Conservation (phyloP, 306 rosid species). For the Vigna mungo region DNA sequence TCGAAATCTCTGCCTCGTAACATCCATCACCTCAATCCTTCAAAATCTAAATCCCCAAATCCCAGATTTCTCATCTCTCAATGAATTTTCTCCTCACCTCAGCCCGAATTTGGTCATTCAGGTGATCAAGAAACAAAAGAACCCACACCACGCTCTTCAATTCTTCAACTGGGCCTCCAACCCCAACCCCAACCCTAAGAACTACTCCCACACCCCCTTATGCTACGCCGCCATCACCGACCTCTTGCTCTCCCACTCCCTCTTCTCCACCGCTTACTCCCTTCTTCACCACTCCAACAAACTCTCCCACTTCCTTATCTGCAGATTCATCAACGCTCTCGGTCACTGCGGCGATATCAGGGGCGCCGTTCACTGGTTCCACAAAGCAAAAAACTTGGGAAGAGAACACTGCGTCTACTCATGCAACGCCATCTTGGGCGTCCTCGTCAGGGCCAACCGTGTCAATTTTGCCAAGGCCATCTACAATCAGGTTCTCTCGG, state of each 20-base stretch:
- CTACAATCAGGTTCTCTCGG: conserved; percentile 51
- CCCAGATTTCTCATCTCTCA: conserved; percentile 45
- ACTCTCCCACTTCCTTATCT: conserved; percentile 47
- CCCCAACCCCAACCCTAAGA: conserved; percentile 41
- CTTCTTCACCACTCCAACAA: conserved; percentile 48
- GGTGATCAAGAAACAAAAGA: conserved; percentile 29
- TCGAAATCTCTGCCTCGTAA: conserved; percentile 35
- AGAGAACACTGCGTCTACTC: conserved; percentile 52
- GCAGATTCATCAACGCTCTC: conserved; percentile 53
- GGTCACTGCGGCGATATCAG: conserved; percentile 54
- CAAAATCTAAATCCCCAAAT: conserved; percentile 49
- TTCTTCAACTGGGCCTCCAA: conserved; percentile 55
- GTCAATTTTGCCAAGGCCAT: conserved; percentile 51
- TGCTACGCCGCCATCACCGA: conserved; percentile 49
- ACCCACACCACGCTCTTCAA: conserved; percentile 42
- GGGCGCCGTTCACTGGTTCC: conserved; percentile 64
- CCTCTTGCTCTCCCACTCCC: conserved; percentile 54
- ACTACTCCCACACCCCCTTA: conserved; percentile 28
- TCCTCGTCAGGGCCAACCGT: conserved; percentile 55
- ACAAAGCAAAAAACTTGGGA: conserved; percentile 46
- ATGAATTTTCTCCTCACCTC: conserved; percentile 37
- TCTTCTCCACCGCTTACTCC: conserved; percentile 55
- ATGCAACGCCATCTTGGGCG: conserved; percentile 54
- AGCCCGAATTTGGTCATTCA: conserved; percentile 41
- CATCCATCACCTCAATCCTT: conserved; percentile 51